Evolutionary conservation across 2,329 filamentous ascomycete genomes (phyloP).

Genomic region (Colletotrichum tabaci): DNA sequence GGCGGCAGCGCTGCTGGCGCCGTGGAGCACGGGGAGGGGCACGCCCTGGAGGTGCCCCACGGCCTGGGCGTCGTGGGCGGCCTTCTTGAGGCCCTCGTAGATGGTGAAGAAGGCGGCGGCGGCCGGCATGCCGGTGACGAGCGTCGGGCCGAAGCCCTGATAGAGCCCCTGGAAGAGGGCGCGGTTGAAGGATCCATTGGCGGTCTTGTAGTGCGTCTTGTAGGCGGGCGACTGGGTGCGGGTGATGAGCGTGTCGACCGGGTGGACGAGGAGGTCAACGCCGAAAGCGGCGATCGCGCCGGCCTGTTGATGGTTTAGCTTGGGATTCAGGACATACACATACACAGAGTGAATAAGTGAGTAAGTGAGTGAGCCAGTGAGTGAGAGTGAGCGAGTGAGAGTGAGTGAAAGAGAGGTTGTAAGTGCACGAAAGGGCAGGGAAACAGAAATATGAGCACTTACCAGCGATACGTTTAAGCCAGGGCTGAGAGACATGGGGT

Average conservation of each 20-base stretch:
- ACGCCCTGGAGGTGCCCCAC: slow-evolving; percentile 23
- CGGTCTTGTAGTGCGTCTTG: slow-evolving; percentile 38
- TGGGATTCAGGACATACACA: not conserved
- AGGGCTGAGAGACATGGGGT: not conserved
- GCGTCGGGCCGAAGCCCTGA: slow-evolving; percentile 44
- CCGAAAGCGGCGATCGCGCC: slow-evolving; percentile 34
- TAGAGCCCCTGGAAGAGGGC: slow-evolving; percentile 42
- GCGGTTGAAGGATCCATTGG: slow-evolving; percentile 32
- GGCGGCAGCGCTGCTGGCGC: slow-evolving; percentile 40
- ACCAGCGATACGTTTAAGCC: not conserved
- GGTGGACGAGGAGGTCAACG: slow-evolving; percentile 41
- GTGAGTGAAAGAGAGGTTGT: too few relatives aligned
- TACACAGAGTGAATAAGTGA: too few relatives aligned
- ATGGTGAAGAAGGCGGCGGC: slow-evolving; percentile 43
- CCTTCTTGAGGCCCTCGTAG: slow-evolving; percentile 42
- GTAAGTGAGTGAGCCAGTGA: too few relatives aligned
- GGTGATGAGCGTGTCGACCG: slow-evolving; percentile 43
- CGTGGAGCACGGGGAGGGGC: slow-evolving; percentile 38
- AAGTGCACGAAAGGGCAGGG: too few relatives aligned
- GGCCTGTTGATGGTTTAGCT: slow-evolving; percentile 4
- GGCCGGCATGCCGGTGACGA: slow-evolving; percentile 41
- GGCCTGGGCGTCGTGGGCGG: slow-evolving; percentile 8
- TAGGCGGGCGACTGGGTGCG: slow-evolving; percentile 43
- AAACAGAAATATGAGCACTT: not conserved
- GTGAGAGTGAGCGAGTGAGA: too few relatives aligned